Conservation (phyloP, 2,329 filamentous ascomycete species). For the Colletotrichum sansevieriae region DNA sequence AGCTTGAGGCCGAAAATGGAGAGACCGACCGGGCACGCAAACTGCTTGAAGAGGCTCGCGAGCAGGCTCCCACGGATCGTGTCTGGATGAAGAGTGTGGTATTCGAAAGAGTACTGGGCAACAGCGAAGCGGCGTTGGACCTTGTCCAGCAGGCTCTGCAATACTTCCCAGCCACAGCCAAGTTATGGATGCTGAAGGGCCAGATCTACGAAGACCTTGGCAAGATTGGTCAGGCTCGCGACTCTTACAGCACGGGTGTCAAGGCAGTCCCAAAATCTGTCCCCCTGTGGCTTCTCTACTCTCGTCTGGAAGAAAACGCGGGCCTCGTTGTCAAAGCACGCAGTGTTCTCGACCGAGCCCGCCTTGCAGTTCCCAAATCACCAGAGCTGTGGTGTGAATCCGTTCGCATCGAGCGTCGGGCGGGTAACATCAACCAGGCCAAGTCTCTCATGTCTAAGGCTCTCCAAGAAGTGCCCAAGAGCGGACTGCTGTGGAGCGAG, state of each 20-base stretch:
- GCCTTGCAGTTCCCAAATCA: constrained; percentile 87
- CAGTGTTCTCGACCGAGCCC: constrained; percentile 91
- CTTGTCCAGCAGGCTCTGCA: constrained; percentile 89
- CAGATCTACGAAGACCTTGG: constrained; percentile 92
- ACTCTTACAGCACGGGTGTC: constrained; percentile 90
- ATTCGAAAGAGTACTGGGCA: constrained; percentile 88
- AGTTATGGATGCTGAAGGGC: constrained; percentile 99
- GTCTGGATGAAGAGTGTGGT: constrained; percentile 98
- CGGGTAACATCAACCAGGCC: constrained; percentile 85
- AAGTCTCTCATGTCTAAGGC: constrained; percentile 94
- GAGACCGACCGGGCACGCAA: constrained; percentile 85
- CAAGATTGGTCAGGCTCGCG: constrained; percentile 85
- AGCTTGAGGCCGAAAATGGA: constrained; percentile 91
- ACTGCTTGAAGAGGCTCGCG: constrained; percentile 84
- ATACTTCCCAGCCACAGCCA: constrained; percentile 85
- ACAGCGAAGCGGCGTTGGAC: constrained; percentile 84
- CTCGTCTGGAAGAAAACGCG: constrained; percentile 86
- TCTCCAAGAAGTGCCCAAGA: constrained; percentile 89
- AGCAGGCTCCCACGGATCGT: constrained; percentile 92
- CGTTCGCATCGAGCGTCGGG: constrained; percentile 91
- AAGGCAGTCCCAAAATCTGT: constrained; percentile 88
- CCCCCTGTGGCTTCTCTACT: constrained; percentile 89
- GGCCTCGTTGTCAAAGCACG: constrained; percentile 92
- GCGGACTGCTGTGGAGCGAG: constrained; percentile 91
- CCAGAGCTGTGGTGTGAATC: constrained; percentile 91